Percentiles rank a stretch among this genome's conserved stretches.
Conservation (phyloP, 169 alveolate species). For the Babesia ovata region DNA sequence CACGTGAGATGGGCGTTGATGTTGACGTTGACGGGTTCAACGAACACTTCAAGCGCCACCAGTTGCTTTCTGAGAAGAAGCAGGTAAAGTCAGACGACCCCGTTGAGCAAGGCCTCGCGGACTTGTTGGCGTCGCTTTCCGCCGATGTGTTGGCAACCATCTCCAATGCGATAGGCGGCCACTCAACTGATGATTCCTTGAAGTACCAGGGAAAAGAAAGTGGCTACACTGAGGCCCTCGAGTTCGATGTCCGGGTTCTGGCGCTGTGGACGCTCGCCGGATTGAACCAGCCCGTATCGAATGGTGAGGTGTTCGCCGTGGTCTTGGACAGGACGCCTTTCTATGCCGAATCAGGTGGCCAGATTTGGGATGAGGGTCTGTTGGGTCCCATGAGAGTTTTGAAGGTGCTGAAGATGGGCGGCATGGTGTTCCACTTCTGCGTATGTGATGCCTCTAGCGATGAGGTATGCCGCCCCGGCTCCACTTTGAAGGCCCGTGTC, state of each 20-base stretch:
- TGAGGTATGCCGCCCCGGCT: not conserved
- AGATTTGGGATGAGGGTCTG: constrained; percentile 78
- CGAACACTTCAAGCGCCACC: constrained; percentile 78
- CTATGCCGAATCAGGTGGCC: constrained; percentile 89
- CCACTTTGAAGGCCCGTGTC: constrained; percentile 56
- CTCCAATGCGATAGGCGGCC: constrained; percentile 26
- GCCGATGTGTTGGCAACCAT: constrained; percentile 74
- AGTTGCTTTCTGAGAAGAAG: constrained; percentile 78
- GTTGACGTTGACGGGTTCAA: constrained; percentile 85
- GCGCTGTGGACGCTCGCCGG: constrained; percentile 75
- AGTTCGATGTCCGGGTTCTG: constrained; percentile 63
- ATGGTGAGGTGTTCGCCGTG: constrained; percentile 73
- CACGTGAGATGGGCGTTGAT: constrained; percentile 82
- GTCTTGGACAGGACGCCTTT: constrained; percentile 85
- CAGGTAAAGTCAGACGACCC: constrained; percentile 43
- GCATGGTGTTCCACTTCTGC: constrained; percentile 86
- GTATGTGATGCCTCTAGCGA: constrained; percentile 30
- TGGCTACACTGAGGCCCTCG: constrained; percentile 42
- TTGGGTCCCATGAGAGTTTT: constrained; percentile 76
- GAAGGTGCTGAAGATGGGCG: constrained; percentile 85
- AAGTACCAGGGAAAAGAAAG: constrained; percentile 56
- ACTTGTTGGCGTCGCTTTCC: constrained; percentile 66
- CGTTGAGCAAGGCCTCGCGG: constrained; percentile 49
- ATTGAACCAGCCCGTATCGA: constrained; percentile 19
- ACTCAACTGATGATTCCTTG: constrained; percentile 66